Evolutionary conservation across 164 flowering plant species (phyloP), one percentile per base, ranked within the genome.

Genomic region (Cinnamomum micranthum): DNA sequence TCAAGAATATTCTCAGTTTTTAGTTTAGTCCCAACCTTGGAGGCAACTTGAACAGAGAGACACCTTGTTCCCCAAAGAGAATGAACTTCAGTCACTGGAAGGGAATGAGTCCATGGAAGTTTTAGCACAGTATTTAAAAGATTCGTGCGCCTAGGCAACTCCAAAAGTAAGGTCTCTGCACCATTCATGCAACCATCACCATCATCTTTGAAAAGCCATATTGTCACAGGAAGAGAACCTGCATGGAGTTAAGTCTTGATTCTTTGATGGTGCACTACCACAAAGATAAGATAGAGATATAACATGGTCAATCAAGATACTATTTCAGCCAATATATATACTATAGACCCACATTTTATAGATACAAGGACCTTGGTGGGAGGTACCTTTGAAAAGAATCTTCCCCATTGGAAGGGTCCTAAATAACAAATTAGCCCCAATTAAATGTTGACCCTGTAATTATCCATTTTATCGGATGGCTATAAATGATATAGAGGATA

Each of bases 61-160:
- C 90, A 88, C 82, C 88, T 96, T 73, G 89, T 74, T 77, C 80
- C 85, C 87, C 87, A 85, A 10, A 76, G 75, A 70, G 84, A 77
- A 81, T 83, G 73, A 78, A 85, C 77, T 67, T 84, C 82, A 81
- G 69, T 47, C 9, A 63, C 74, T 55, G 63, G 55, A 78, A 78
- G 70, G 75, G 86, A 74, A 80, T 81, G 82, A 33, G 87, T 87
- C 98, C 98, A 96, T 23, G 98, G 95, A 80, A 90, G 86, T 87
- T 87, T 88, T 71, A 95, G 85, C 76, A 92, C 72, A 50, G 74
- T 68, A 59, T 63, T 67, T 62, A 87, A 73, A 51, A 79, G 75
- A 75, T 81, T 84, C 50, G 73, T 76, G 77, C 72, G 41, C 22
- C 28, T 20, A 1, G 60, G 33, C 17, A 2, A 28, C 14, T 70